Percentiles rank a stretch among this genome's conserved stretches.
phyloP scores from a whole-genome alignment of 192 early-diverging fungal genomes.

The Backusella tarrabulga region DNA sequence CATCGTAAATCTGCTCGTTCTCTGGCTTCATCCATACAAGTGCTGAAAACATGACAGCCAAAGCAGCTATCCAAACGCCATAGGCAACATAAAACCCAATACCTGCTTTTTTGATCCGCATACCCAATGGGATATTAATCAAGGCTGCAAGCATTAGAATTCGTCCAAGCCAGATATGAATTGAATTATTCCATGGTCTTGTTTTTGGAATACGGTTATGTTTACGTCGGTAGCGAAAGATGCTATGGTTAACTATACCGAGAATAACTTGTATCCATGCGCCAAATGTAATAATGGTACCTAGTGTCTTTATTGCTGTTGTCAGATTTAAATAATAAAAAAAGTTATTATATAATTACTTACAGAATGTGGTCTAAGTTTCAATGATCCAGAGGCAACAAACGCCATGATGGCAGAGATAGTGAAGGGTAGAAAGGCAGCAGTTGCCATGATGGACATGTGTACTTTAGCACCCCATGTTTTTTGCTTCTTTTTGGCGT shows the following conservation, averaged over 20 bases:
- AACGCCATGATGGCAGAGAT: conserved; percentile 2
- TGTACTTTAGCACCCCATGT: conserved; percentile 16
- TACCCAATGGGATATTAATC: conserved; percentile 17
- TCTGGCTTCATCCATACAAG: conserved; percentile 9
- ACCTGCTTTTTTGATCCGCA: conserved; percentile 14
- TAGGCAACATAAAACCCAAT: neutral
- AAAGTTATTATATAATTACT: neutral
- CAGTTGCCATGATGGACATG: conserved; percentile 13
- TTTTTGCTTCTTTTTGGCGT: conserved; percentile 5
- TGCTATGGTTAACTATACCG: conserved; percentile 7
- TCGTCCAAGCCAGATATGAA: conserved; percentile 22
- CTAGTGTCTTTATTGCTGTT: conserved; percentile 1
- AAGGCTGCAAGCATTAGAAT: neutral
- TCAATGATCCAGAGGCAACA: neutral
- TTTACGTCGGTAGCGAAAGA: conserved; percentile 13
- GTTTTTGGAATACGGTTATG: neutral
- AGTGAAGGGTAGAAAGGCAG: conserved; percentile 7
- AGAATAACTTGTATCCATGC: conserved; percentile 7
- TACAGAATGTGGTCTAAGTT: conserved; percentile 19
- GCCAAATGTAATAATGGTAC: conserved; percentile 8
- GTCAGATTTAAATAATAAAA: neutral
- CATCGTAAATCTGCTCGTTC: neutral
- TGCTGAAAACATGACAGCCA: neutral
- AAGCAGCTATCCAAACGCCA: neutral
- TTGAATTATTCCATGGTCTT: conserved; percentile 16